Evolutionary conservation across 2,329 filamentous ascomycete genomes (phyloP).

Genomic region (Exophiala oligosperma): DNA sequence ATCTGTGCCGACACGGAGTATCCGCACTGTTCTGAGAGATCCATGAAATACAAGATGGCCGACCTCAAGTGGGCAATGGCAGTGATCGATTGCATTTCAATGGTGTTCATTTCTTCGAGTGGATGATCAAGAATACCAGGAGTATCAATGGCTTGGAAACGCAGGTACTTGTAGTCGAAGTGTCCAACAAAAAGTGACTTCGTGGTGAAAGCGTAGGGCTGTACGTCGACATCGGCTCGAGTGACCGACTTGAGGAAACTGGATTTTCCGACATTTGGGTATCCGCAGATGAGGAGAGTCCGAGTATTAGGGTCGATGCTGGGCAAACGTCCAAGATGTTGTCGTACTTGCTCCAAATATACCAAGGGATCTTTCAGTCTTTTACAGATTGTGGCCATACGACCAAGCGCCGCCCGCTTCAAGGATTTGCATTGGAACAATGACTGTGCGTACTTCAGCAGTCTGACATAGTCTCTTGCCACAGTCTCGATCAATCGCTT

Average conservation of each 20-base stretch:
- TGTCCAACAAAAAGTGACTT: conserved; percentile 97
- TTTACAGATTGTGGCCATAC: conserved; percentile 97
- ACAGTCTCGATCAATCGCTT: conserved; percentile 97
- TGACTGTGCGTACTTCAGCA: conserved; percentile 94
- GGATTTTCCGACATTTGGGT: conserved; percentile 96
- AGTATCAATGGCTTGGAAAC: conserved; percentile 93
- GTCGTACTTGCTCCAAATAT: conserved; percentile 94
- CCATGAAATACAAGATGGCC: conserved; percentile 97
- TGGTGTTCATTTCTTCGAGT: conserved; percentile 99
- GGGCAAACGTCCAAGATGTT: conserved; percentile 94
- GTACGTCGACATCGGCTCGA: conserved; percentile 91
- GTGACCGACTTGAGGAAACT: conserved; percentile 92
- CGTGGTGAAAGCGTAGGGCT: conserved; percentile 98
- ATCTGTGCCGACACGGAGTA: conserved; percentile 93
- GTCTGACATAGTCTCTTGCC: conserved; percentile 89
- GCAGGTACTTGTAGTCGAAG: conserved; percentile 93
- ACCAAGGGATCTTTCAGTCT: conserved; percentile 90
- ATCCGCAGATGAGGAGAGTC: conserved; percentile 93
- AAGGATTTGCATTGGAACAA: conserved; percentile 99
- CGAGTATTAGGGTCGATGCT: conserved; percentile 98
- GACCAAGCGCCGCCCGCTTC: conserved; percentile 91
- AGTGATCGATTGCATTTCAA: conserved; percentile 98
- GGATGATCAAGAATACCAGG: conserved; percentile 98
- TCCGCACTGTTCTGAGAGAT: conserved; percentile 93
- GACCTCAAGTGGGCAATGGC: conserved; percentile 95